Conservation (phyloP, 495 filamentous ascomycete species). For the Hypoxylon fuscum region DNA sequence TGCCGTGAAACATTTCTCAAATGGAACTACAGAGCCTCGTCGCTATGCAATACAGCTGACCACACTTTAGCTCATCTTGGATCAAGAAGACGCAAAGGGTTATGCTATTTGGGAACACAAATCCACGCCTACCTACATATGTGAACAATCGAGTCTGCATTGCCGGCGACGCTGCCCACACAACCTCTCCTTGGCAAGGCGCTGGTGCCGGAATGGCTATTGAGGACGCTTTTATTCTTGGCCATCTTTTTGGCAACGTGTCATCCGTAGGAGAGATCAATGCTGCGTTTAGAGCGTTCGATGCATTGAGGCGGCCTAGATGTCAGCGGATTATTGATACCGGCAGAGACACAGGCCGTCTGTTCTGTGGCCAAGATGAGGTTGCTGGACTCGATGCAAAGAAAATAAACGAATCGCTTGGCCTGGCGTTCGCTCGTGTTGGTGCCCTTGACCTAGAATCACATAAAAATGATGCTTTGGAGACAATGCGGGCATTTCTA, state of each 20-base stretch:
- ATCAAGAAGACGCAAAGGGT: constrained; percentile 51
- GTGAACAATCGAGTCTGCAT: constrained; percentile 59
- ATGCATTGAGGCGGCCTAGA: constrained; percentile 22
- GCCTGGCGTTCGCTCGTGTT: constrained; percentile 10
- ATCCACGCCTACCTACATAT: constrained; percentile 66
- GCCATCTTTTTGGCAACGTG: constrained; percentile 40
- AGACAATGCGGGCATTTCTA: constrained; percentile 5
- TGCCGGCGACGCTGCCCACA: constrained; percentile 69
- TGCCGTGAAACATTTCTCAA: too few species aligned
- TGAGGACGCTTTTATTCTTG: constrained; percentile 68
- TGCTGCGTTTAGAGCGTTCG: constrained; percentile 31
- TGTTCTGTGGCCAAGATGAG: constrained; percentile 14
- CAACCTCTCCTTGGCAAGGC: constrained; percentile 70
- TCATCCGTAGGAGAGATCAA: constrained; percentile 16
- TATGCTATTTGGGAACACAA: constrained; percentile 71
- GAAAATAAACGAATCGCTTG: constrained; percentile 11
- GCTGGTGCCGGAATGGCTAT: constrained; percentile 69
- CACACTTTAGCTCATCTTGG: constrained; percentile 17
- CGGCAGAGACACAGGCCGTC: constrained; percentile 41
- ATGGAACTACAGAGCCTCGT: not conserved
- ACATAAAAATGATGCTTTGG: constrained; percentile 18
- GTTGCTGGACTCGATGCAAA: constrained; percentile 17
- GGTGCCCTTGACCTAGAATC: constrained; percentile 18
- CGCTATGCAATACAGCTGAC: constrained; percentile 7
- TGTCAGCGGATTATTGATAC: constrained; percentile 33